Evolutionary conservation across 495 filamentous ascomycete species (phyloP).

Genomic region (Lasiosphaeria miniovina): DNA sequence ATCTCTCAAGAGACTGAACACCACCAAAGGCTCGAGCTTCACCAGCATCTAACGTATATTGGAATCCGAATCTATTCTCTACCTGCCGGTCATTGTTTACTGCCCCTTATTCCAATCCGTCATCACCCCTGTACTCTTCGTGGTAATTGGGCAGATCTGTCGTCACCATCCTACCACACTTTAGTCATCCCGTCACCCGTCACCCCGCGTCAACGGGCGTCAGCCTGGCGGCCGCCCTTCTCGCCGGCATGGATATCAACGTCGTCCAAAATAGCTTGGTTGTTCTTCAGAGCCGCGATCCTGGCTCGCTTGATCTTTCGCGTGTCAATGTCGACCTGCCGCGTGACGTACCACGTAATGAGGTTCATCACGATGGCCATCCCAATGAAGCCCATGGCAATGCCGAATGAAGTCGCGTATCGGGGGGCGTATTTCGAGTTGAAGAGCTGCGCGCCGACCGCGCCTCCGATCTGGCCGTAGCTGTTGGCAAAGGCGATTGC

Average conservation of each 20-base stretch:
- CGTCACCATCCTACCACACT: too few species aligned
- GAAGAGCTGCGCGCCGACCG: slow-evolving; percentile 37
- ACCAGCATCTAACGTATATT: too few species aligned
- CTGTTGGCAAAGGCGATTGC: slow-evolving; percentile 44
- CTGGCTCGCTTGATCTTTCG: slow-evolving; percentile 41
- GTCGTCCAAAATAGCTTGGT: slow-evolving; percentile 42
- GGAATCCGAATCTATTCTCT: too few species aligned
- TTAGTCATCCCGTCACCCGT: too few species aligned
- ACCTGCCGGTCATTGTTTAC: too few species aligned
- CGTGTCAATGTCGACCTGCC: slow-evolving; percentile 39
- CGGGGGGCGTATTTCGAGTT: slow-evolving; percentile 31
- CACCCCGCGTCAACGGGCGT: too few species aligned
- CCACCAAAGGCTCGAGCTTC: too few species aligned
- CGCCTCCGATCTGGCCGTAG: slow-evolving; percentile 40
- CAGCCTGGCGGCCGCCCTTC: neutral
- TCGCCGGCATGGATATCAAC: slow-evolving; percentile 22
- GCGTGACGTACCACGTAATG: slow-evolving; percentile 34
- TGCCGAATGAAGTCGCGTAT: slow-evolving; percentile 31
- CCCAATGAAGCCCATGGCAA: slow-evolving; percentile 32
- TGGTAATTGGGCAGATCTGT: too few species aligned
- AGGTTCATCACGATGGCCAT: slow-evolving; percentile 28
- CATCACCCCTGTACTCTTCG: too few species aligned
- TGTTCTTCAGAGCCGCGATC: slow-evolving; percentile 37
- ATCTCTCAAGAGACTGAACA: too few species aligned
- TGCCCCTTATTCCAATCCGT: too few species aligned